Percentiles rank a stretch among this genome's conserved stretches.
phyloP scores from a whole-genome alignment of 768 basidiomycete species.

The Pleurotus tuber-regium region DNA sequence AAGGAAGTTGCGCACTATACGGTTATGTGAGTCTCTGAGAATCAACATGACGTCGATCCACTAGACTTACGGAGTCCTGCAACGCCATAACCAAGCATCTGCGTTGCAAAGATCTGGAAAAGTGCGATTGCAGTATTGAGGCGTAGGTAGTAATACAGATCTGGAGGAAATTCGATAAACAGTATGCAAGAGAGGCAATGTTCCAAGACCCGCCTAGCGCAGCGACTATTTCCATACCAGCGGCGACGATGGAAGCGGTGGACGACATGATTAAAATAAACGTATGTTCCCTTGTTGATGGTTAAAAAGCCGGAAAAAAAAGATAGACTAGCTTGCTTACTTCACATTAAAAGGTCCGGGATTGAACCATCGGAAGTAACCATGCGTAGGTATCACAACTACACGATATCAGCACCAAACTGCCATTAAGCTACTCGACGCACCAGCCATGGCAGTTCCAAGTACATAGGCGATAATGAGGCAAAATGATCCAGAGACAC shows the following conservation, averaged over 20 bases:
- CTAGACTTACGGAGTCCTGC: slow-evolving; percentile 31
- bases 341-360: slow-evolving; percentile 61
- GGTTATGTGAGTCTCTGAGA: too few species aligned
- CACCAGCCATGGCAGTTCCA: slow-evolving; percentile 45
- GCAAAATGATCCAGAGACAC: slow-evolving; percentile 52
- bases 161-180: slow-evolving; percentile 19
- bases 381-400: slow-evolving; percentile 39
- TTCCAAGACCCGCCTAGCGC: slow-evolving; percentile 33
- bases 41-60: too few species aligned
- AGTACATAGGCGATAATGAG: slow-evolving; percentile 55
- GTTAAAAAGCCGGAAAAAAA: neutral
- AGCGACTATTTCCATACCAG: slow-evolving; percentile 52
- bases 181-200: neutral
- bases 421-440: slow-evolving; percentile 9
- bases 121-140: slow-evolving; percentile 50
- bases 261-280: slow-evolving; percentile 55
- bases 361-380: slow-evolving; percentile 46
- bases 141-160: slow-evolving; percentile 49
- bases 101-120: slow-evolving; percentile 53
- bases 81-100: slow-evolving; percentile 37
- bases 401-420: neutral
- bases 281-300: slow-evolving; percentile 39
- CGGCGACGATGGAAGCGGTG: slow-evolving; percentile 48
- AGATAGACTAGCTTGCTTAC: slow-evolving; percentile 17
- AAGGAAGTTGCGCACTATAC: slow-evolving; percentile 42